Percentiles rank a stretch among this genome's conserved stretches.
phyloP scores from a whole-genome alignment of 2,329 filamentous ascomycete genomes.

The Pestalotiopsis sp. region DNA sequence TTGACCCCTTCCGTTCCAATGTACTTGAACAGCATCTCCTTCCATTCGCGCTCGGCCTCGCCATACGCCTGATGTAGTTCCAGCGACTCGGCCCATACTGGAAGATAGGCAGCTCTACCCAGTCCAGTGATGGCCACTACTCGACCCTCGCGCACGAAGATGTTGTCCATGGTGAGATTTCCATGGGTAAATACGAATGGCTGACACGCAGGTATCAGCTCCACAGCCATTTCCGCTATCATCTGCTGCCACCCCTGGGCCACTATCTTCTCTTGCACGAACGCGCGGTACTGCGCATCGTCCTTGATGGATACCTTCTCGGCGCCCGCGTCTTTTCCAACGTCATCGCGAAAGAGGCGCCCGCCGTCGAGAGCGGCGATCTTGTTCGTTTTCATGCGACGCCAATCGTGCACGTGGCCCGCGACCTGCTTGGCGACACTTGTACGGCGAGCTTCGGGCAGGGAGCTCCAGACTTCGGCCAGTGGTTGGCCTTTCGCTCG shows the following conservation, averaged over 20 bases:
- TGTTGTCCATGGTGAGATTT: slow-evolving; percentile 28
- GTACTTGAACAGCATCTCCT: slow-evolving; percentile 7
- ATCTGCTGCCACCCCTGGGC: slow-evolving; percentile 15
- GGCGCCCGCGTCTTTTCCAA: slow-evolving; percentile 20
- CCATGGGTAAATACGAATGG: slow-evolving; percentile 31
- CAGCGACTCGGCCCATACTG: slow-evolving; percentile 12
- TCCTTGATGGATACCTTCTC: slow-evolving; percentile 22
- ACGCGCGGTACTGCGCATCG: slow-evolving; percentile 21
- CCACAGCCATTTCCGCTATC: slow-evolving; percentile 18
- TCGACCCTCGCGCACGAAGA: slow-evolving; percentile 18
- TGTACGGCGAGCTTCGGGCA: slow-evolving; percentile 17
- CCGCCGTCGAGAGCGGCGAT: slow-evolving; percentile 23
- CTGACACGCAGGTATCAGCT: slow-evolving; percentile 26
- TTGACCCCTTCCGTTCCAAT: neutral
- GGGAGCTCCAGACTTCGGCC: slow-evolving; percentile 29
- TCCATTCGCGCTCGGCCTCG: slow-evolving; percentile 9
- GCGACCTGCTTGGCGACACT: slow-evolving; percentile 26
- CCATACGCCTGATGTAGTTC: neutral
- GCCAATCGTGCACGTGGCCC: slow-evolving; percentile 24
- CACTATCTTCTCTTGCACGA: slow-evolving; percentile 18
- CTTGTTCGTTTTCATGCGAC: slow-evolving; percentile 18
- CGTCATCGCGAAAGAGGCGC: slow-evolving; percentile 20
- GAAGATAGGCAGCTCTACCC: slow-evolving; percentile 5
- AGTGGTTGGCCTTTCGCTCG: slow-evolving; percentile 22
- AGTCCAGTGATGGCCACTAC: slow-evolving; percentile 9